Percentiles rank a stretch among this genome's conserved stretches.
phyloP scores from a whole-genome alignment of 169 alveolate species.

The Cryptosporidium canis region DNA sequence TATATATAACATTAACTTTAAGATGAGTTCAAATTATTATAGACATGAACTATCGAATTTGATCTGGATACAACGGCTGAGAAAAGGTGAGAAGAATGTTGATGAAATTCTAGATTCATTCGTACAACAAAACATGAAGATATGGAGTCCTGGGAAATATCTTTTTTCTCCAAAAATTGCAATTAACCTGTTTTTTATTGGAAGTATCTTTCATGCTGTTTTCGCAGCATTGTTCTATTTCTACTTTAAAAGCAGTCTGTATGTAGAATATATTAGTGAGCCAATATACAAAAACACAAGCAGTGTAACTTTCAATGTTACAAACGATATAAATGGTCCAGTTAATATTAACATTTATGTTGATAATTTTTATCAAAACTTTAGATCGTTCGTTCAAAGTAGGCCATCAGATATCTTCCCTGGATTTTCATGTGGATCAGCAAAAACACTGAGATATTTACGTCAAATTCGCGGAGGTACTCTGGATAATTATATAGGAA shows the following conservation, averaged over 20 bases:
- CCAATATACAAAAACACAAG: conserved; percentile 27
- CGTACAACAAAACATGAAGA: conserved; percentile 60
- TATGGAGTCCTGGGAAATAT: conserved; percentile 55
- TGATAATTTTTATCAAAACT: conserved; percentile 58
- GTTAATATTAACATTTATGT: conserved; percentile 41
- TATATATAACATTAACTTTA: background rate
- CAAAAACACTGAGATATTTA: conserved; percentile 34
- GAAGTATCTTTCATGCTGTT: conserved; percentile 27
- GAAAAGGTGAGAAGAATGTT: conserved; percentile 60
- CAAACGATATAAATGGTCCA: conserved; percentile 33
- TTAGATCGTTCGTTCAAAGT: conserved; percentile 68
- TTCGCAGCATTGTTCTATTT: conserved; percentile 47
- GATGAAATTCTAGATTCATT: conserved; percentile 57
- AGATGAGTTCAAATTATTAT: conserved; percentile 26
- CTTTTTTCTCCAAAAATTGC: conserved; percentile 54
- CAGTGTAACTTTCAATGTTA: background rate
- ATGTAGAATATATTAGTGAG: conserved; percentile 22
- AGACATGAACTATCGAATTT: conserved; percentile 22
- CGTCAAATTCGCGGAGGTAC: conserved; percentile 50
- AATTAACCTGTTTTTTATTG: conserved; percentile 16
- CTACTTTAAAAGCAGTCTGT: conserved; percentile 15
- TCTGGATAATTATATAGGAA: conserved; percentile 17
- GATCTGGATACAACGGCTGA: conserved; percentile 16
- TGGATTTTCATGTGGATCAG: conserved; percentile 64
- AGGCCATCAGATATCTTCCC: conserved; percentile 70